Evolutionary conservation across 1,284 basidiomycete genomes (phyloP).

Genomic region (Fomitopsis pinicola): DNA sequence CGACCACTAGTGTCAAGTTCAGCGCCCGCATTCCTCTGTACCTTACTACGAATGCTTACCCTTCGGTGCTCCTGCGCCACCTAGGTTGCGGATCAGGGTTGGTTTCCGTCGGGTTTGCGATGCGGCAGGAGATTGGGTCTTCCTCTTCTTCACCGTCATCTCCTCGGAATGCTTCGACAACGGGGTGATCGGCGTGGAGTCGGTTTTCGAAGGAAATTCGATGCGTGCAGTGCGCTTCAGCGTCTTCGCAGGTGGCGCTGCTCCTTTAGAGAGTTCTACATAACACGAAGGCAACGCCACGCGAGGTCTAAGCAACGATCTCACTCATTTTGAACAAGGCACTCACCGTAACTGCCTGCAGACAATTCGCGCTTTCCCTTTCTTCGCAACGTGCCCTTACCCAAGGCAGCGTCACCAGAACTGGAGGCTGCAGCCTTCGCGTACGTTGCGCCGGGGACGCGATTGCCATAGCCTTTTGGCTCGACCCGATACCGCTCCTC

Average conservation of each 20-base stretch:
- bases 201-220: slow-evolving; percentile 27
- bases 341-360: slow-evolving; percentile 28
- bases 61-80: slow-evolving; percentile 68
- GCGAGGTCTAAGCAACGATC: background rate
- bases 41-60: slow-evolving; percentile 41
- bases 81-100: slow-evolving; percentile 84
- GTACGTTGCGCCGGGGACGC: slow-evolving; percentile 52
- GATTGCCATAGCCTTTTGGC: slow-evolving; percentile 61
- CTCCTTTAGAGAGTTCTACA: slow-evolving; percentile 20
- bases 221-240: slow-evolving; percentile 39
- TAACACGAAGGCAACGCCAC: slow-evolving; percentile 6
- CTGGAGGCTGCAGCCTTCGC: slow-evolving; percentile 34
- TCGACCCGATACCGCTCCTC: slow-evolving; percentile 68
- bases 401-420: slow-evolving; percentile 15
- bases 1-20: slow-evolving; percentile 55
- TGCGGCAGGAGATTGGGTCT: slow-evolving; percentile 34
- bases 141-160: slow-evolving; percentile 51
- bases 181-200: slow-evolving; percentile 7
- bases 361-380: slow-evolving; percentile 34
- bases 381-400: slow-evolving; percentile 53
- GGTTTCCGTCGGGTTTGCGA: slow-evolving; percentile 61
- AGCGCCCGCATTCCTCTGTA: background rate
- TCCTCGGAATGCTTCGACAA: slow-evolving; percentile 25
- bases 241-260: slow-evolving; percentile 30
- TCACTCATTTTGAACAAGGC: background rate